Evolutionary conservation across 2,329 filamentous ascomycete genomes (phyloP).

Genomic region (Scytalidium lignicola): DNA sequence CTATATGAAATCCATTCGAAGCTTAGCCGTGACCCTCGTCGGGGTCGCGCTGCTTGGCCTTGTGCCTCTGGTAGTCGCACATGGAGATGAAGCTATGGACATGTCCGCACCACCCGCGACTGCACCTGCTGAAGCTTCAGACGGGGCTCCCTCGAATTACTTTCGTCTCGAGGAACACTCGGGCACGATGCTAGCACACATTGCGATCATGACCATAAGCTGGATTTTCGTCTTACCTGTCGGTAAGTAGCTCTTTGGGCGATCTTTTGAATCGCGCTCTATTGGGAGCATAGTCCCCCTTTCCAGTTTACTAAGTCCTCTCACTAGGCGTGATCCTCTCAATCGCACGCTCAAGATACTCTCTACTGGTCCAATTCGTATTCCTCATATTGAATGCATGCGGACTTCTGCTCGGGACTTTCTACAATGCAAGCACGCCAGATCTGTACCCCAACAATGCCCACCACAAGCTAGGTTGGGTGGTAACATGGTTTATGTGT

Average conservation of each 20-base stretch:
- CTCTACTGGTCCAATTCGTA: slow-evolving; percentile 61
- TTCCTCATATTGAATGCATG: slow-evolving; percentile 61
- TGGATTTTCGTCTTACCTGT: slow-evolving; percentile 68
- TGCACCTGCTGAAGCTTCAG: slow-evolving; percentile 7
- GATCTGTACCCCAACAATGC: slow-evolving; percentile 81
- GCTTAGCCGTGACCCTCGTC: slow-evolving; percentile 3
- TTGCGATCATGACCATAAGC: slow-evolving; percentile 60
- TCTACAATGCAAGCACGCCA: slow-evolving; percentile 78
- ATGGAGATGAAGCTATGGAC: slow-evolving; percentile 24
- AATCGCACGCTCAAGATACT: slow-evolving; percentile 70
- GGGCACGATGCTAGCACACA: slow-evolving; percentile 48
- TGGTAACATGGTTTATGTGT: slow-evolving; percentile 65
- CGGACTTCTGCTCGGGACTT: slow-evolving; percentile 58
- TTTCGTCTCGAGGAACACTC: slow-evolving; percentile 35
- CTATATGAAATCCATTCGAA: not conserved
- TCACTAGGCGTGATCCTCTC: slow-evolving; percentile 67
- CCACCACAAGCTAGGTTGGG: slow-evolving; percentile 82
- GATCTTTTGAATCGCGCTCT: no score
- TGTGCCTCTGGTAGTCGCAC: slow-evolving; percentile 13
- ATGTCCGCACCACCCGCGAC: slow-evolving; percentile 19
- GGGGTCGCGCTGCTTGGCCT: slow-evolving; percentile 13
- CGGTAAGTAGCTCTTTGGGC: slow-evolving; percentile 44
- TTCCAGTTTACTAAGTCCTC: slow-evolving; percentile 7
- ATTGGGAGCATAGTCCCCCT: no score
- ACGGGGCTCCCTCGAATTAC: slow-evolving; percentile 31